Evolutionary conservation across 2,329 filamentous ascomycete species (phyloP).

Genomic region (Graphilbum sp.): DNA sequence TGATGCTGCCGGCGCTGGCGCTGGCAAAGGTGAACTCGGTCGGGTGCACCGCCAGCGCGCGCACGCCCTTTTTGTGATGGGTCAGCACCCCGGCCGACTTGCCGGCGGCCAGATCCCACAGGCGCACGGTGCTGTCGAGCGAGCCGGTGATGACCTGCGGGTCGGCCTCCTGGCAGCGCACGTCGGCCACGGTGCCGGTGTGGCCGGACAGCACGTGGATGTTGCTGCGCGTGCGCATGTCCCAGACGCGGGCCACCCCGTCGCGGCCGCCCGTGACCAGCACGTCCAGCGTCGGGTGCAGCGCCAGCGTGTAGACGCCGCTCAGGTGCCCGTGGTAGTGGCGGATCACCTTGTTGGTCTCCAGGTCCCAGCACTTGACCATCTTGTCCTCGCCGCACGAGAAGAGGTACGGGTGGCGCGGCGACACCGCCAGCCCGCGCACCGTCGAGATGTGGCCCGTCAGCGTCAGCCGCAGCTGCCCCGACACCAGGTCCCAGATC

Average conservation of each 20-base stretch:
- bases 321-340: constrained; percentile 96
- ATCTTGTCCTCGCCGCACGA: constrained; percentile 98
- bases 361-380: constrained; percentile 99
- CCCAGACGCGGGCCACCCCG: constrained; percentile 90
- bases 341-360: constrained; percentile 98
- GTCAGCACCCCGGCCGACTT: constrained; percentile 94
- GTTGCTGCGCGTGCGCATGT: constrained; percentile 93
- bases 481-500: constrained; percentile 91
- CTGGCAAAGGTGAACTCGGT: constrained; percentile 92
- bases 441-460: constrained; percentile 93
- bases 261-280: constrained; percentile 90
- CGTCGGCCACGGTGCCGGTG: constrained; percentile 73
- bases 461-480: constrained; percentile 66
- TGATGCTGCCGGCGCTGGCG: constrained; percentile 83
- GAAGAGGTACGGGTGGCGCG: constrained; percentile 90
- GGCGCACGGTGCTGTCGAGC: constrained; percentile 73
- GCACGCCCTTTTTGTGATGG: constrained; percentile 95
- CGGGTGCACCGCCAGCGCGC: constrained; percentile 70
- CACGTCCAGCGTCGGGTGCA: constrained; percentile 93
- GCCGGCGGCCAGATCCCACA: constrained; percentile 92
- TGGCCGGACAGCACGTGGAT: constrained; percentile 87
- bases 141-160: constrained; percentile 92
- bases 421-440: constrained; percentile 78
- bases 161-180: constrained; percentile 90
- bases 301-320: constrained; percentile 79